Conservation (phyloP, 2,329 filamentous ascomycete genomes). For the Phyllosticta citrichinensis region DNA sequence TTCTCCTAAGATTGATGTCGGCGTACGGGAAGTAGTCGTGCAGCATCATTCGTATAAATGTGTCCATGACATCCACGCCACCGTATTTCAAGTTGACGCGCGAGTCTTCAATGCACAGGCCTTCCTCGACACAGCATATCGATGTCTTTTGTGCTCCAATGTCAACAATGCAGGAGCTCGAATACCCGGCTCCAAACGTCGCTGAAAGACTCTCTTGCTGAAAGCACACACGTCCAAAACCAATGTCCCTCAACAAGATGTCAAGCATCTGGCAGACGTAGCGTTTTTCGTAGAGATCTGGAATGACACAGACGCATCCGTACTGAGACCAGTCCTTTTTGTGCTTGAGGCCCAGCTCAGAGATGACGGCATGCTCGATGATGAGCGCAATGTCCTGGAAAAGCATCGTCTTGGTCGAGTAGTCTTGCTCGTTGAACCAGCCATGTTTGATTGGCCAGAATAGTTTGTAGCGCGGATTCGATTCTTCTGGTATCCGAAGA, state of each 20-base stretch:
- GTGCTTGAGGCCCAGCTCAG: slow-evolving; percentile 68
- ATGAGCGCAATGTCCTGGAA: slow-evolving; percentile 82
- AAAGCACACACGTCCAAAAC: slow-evolving; percentile 81
- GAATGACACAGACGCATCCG: slow-evolving; percentile 93
- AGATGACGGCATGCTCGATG: slow-evolving; percentile 73
- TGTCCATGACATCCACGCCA: slow-evolving; percentile 84
- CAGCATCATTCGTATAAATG: slow-evolving; percentile 96
- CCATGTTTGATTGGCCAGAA: slow-evolving; percentile 87
- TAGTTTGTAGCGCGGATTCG: slow-evolving; percentile 78
- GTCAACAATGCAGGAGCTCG: slow-evolving; percentile 88
- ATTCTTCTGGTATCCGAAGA: slow-evolving; percentile 78
- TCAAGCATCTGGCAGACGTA: slow-evolving; percentile 80
- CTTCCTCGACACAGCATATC: slow-evolving; percentile 93
- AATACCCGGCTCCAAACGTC: slow-evolving; percentile 90
- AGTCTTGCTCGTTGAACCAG: slow-evolving; percentile 84
- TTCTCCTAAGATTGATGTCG: slow-evolving; percentile 80
- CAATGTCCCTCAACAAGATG: slow-evolving; percentile 79
- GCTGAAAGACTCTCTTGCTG: slow-evolving; percentile 94
- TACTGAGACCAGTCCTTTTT: slow-evolving; percentile 82
- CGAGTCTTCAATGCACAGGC: slow-evolving; percentile 88
- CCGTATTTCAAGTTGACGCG: slow-evolving; percentile 92
- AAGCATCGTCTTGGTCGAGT: slow-evolving; percentile 66
- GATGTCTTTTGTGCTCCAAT: slow-evolving; percentile 96
- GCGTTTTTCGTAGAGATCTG: slow-evolving; percentile 89
- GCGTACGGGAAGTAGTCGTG: slow-evolving; percentile 92